These are phyloP conservation scores for Plasmodium blacklocki DNA, from an alignment of 169 alveolate genomes.

Conservation along the genomic window DNA sequence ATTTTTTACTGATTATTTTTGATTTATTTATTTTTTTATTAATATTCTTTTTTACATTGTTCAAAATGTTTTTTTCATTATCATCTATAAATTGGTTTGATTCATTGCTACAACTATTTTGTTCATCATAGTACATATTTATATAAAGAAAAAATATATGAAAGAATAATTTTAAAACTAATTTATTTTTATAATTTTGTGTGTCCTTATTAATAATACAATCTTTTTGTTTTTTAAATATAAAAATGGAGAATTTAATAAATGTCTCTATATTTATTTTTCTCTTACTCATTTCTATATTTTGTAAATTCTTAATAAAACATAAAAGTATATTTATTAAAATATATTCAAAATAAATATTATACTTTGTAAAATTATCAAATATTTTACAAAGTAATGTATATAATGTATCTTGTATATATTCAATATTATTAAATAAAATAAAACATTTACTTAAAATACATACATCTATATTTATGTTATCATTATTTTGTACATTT, in stretches of 20 bases:
- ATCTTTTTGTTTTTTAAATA: constrained; percentile 28
- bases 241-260: constrained; percentile 32
- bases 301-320: constrained; percentile 26
- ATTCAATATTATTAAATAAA: constrained; percentile 10
- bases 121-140: not conserved
- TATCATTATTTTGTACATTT: not conserved
- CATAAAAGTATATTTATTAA: constrained; percentile 32
- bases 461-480: constrained; percentile 18
- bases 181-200: not conserved
- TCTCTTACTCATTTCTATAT: not conserved
- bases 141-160: constrained; percentile 41
- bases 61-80: not conserved
- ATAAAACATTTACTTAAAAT: constrained; percentile 24
- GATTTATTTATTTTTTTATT: not conserved
- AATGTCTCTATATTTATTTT: constrained; percentile 3
- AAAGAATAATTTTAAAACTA: constrained; percentile 20
- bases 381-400: constrained; percentile 33
- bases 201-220: not conserved
- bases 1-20: constrained; percentile 2
- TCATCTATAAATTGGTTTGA: not conserved
- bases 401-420: constrained; percentile 31
- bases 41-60: not conserved
- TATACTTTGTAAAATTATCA: constrained; percentile 11
- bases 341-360: constrained; percentile 27
- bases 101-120: not conserved